Evolutionary conservation across 2,329 filamentous ascomycete genomes (phyloP).

Genomic region (Stylonectria norvegica): DNA sequence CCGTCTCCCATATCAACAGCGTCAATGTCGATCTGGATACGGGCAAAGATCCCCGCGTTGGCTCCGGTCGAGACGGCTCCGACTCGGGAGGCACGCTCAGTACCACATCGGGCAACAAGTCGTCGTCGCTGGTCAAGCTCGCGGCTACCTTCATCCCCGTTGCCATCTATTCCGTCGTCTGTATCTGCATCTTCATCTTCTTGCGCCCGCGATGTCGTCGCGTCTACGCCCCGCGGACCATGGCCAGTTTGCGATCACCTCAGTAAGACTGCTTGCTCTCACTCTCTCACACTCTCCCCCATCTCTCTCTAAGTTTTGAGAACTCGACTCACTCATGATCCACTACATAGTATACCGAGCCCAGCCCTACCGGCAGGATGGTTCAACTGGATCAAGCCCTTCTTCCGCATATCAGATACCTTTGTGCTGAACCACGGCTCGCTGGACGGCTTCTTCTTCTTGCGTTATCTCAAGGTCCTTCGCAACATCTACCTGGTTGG

Average conservation of each 20-base stretch:
- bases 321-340: constrained; percentile 5
- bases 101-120: constrained; percentile 30
- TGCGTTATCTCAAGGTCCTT: constrained; percentile 67
- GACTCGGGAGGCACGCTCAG: constrained; percentile 34
- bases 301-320: constrained; percentile 14
- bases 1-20: not conserved
- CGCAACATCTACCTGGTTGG: constrained; percentile 84
- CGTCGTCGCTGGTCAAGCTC: constrained; percentile 35
- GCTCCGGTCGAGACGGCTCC: constrained; percentile 34
- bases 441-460: constrained; percentile 85
- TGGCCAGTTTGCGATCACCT: constrained; percentile 46
- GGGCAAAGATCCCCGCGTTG: constrained; percentile 33
- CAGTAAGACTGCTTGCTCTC: constrained; percentile 31
- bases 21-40: constrained; percentile 13
- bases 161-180: constrained; percentile 47
- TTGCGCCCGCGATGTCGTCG: constrained; percentile 47
- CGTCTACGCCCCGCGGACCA: constrained; percentile 54
- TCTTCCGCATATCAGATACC: constrained; percentile 68
- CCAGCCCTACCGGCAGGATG: constrained; percentile 58
- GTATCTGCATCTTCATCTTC: constrained; percentile 47
- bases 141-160: constrained; percentile 54
- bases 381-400: constrained; percentile 64
- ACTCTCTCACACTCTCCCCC: too few species aligned
- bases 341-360: constrained; percentile 48
- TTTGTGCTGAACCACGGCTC: constrained; percentile 87